Conservation (phyloP, 2,329 filamentous ascomycete genomes). For the Cladosporium sp. region DNA sequence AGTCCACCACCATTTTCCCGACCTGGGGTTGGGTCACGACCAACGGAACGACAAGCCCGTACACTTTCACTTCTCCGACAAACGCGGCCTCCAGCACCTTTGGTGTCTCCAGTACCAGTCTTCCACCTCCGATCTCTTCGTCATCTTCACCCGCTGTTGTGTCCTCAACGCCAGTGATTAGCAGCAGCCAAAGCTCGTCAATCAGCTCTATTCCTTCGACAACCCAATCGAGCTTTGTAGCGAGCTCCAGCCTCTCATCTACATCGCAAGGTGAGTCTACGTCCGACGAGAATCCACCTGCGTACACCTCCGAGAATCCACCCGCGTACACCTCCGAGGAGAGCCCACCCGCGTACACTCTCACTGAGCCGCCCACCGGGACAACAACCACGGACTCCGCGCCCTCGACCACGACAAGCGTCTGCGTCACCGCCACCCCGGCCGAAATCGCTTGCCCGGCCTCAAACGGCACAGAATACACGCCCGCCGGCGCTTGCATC, state of each 20-base stretch:
- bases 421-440: slow-evolving; percentile 4
- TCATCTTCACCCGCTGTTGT: neutral
- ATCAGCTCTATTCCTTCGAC: neutral
- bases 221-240: neutral
- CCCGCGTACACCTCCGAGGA: neutral
- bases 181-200: no score
- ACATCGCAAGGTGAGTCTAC: neutral
- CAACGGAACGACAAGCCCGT: slow-evolving; percentile 5
- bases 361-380: neutral
- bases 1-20: slow-evolving; percentile 6
- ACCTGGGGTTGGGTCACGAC: slow-evolving; percentile 10
- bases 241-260: neutral
- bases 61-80: neutral
- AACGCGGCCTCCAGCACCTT: neutral
- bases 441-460: slow-evolving; percentile 2
- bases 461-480: slow-evolving; percentile 11
- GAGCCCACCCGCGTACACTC: neutral
- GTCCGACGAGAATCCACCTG: neutral
- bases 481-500: slow-evolving; percentile 10
- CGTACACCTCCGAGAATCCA: neutral
- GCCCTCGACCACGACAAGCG: neutral
- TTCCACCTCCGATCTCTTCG: neutral
- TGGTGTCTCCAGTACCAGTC: neutral
- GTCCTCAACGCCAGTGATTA: neutral
- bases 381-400: neutral